phyloP scores from a whole-genome alignment of 176 grass and related monocot genomes.

The Oropetium thomaeum region DNA sequence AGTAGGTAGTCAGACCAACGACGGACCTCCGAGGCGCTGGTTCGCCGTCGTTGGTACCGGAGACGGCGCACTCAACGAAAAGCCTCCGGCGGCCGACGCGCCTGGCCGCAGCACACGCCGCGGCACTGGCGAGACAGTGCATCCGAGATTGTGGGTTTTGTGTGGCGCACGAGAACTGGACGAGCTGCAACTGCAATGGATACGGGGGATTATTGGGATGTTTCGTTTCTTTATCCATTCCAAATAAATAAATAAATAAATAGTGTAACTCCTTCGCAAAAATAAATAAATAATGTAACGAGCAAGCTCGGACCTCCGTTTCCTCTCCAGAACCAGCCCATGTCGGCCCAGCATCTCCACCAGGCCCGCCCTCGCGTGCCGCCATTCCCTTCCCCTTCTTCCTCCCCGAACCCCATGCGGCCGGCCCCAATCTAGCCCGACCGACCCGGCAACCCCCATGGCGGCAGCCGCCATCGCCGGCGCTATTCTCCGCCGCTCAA shows the following conservation, averaged over 20 bases:
- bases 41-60: constrained; percentile 24
- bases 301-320: not conserved
- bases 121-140: constrained; percentile 34
- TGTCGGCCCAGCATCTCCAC: constrained; percentile 24
- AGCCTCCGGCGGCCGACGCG: constrained; percentile 39
- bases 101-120: constrained; percentile 18
- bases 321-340: not conserved
- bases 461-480: constrained; percentile 32
- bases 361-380: constrained; percentile 30
- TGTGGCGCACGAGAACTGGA: constrained; percentile 2
- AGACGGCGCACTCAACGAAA: constrained; percentile 31
- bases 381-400: constrained; percentile 19
- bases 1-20: constrained; percentile 12
- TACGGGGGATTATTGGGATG: not conserved
- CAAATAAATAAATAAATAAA: too few species aligned
- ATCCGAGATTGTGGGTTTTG: constrained; percentile 23
- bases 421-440: constrained; percentile 23
- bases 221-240: not conserved
- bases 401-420: constrained; percentile 2
- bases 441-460: constrained; percentile 18
- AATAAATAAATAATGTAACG: too few species aligned
- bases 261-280: too few species aligned
- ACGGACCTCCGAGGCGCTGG: constrained; percentile 28
- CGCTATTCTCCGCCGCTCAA: constrained; percentile 27
- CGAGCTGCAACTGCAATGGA: constrained; percentile 1